Percentiles rank a stretch among this genome's conserved stretches.
phyloP scores from a whole-genome alignment of 768 basidiomycete genomes.

The Leucocoprinus birnbaumii region DNA sequence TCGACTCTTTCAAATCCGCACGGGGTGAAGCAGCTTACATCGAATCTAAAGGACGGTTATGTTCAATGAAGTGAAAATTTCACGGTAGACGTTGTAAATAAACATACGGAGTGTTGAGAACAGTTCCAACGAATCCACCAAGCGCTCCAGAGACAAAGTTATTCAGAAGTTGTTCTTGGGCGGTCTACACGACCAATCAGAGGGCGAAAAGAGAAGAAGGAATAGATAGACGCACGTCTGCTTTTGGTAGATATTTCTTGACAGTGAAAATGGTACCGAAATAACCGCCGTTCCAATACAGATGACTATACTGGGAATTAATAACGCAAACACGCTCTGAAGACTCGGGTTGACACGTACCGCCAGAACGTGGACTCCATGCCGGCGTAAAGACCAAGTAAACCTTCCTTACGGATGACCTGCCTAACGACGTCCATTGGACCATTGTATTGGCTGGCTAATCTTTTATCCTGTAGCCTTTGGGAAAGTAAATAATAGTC shows the following conservation, averaged over 20 bases:
- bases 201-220: background rate
- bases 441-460: conserved; percentile 79
- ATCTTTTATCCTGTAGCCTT: conserved; percentile 84
- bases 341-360: conserved; percentile 32
- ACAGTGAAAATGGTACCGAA: conserved; percentile 93
- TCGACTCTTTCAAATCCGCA: background rate
- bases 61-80: background rate
- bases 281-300: conserved; percentile 95
- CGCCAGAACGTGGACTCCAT: conserved; percentile 99
- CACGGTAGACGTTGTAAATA: background rate
- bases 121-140: conserved; percentile 89
- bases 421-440: conserved; percentile 89
- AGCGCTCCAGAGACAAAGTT: conserved; percentile 90
- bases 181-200: too few species aligned
- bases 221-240: conserved; percentile 55
- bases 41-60: conserved; percentile 22
- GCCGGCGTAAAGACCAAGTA: conserved; percentile 86
- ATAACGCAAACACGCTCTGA: background rate
- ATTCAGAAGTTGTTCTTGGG: conserved; percentile 73
- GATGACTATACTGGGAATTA: conserved; percentile 44
- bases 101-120: conserved; percentile 86
- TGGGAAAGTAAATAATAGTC: background rate
- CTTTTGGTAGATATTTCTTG: conserved; percentile 73
- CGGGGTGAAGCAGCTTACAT: conserved; percentile 21
- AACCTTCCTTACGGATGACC: conserved; percentile 72